Percentiles rank a stretch among this genome's conserved stretches.
phyloP scores from a whole-genome alignment of 768 basidiomycete species.

The Leccinum disarticulatum region DNA sequence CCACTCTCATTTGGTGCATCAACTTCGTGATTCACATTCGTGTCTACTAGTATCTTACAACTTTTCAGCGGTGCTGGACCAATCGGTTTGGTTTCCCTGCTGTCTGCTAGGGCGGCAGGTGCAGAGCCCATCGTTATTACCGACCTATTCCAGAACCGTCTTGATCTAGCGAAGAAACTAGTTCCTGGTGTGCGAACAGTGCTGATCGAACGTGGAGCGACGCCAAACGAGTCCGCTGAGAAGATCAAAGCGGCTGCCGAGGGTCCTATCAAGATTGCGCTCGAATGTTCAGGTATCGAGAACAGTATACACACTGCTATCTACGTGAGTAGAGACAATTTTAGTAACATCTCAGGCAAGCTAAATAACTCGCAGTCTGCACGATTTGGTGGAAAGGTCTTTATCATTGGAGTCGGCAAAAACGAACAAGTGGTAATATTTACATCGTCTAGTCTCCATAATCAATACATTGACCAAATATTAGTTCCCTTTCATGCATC shows the following conservation, averaged over 20 bases:
- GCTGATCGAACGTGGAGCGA: slow-evolving; percentile 47
- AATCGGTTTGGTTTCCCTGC: slow-evolving; percentile 60
- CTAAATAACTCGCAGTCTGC: slow-evolving; percentile 43
- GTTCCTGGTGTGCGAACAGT: slow-evolving; percentile 59
- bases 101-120: slow-evolving; percentile 66
- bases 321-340: slow-evolving; percentile 39
- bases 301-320: slow-evolving; percentile 60
- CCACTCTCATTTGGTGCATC: slow-evolving; percentile 56
- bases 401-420: slow-evolving; percentile 70
- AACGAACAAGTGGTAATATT: slow-evolving; percentile 51
- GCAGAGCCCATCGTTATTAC: slow-evolving; percentile 71
- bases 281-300: slow-evolving; percentile 68
- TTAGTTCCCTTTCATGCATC: slow-evolving; percentile 72
- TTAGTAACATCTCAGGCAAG: neutral
- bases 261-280: slow-evolving; percentile 47
- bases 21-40: neutral
- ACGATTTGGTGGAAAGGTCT: slow-evolving; percentile 65
- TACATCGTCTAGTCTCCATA: slow-evolving; percentile 10
- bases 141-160: slow-evolving; percentile 61
- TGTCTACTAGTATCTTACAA: slow-evolving; percentile 12
- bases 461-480: neutral
- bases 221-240: slow-evolving; percentile 50
- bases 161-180: slow-evolving; percentile 64
- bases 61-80: slow-evolving; percentile 60
- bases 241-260: slow-evolving; percentile 53